These are phyloP conservation scores for Boletus pseudopeckii DNA, from an alignment of 768 basidiomycete genomes.

Conservation along the genomic window DNA sequence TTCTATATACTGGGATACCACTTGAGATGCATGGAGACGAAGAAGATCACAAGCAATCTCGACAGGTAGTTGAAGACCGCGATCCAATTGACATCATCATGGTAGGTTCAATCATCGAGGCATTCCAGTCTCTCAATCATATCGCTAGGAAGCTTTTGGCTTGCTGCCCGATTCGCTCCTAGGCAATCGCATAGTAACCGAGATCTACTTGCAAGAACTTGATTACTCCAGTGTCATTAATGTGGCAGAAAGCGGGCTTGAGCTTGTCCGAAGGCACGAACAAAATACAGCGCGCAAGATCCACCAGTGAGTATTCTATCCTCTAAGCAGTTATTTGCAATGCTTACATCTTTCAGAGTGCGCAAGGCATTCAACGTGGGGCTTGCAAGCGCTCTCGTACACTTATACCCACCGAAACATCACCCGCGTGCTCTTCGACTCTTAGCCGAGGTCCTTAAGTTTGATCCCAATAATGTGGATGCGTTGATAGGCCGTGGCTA, in stretches of 20 bases:
- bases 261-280: conserved; percentile 52
- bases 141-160: conserved; percentile 51
- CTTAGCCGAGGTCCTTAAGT: conserved; percentile 65
- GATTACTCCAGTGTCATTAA: conserved; percentile 76
- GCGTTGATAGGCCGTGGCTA: conserved; percentile 76
- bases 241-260: conserved; percentile 67
- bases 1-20: conserved; percentile 53
- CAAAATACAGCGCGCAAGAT: conserved; percentile 53
- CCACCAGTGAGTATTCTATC: conserved; percentile 38
- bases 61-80: conserved; percentile 27
- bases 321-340: neutral
- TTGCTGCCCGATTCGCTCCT: conserved; percentile 55
- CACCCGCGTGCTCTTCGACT: conserved; percentile 74
- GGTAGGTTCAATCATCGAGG: conserved; percentile 39
- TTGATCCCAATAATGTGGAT: conserved; percentile 57
- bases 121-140: conserved; percentile 4
- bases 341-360: conserved; percentile 41
- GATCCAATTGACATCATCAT: conserved; percentile 61
- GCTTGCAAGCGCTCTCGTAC: conserved; percentile 74
- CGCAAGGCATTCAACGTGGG: conserved; percentile 65
- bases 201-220: conserved; percentile 61
- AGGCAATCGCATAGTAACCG: conserved; percentile 60
- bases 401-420: conserved; percentile 87
- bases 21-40: conserved; percentile 38
- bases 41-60: conserved; percentile 12